phyloP scores from a whole-genome alignment of 768 basidiomycete species.

The Lentinula lateritia region DNA sequence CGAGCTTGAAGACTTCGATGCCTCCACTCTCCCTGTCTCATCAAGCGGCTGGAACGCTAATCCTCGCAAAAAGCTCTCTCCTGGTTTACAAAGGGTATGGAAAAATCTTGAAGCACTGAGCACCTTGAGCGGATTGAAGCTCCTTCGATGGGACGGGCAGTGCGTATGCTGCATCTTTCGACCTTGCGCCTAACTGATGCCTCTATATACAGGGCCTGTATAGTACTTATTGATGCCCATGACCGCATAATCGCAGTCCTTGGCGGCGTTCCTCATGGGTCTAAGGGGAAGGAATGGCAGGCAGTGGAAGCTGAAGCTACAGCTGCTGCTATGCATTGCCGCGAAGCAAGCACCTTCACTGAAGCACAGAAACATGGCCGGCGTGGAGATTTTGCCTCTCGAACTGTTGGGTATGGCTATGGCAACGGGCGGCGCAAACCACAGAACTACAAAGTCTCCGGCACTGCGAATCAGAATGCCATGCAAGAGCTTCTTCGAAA shows the following conservation, averaged over 20 bases:
- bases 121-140: too few relatives aligned
- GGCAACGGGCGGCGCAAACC: background rate
- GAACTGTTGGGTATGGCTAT: background rate
- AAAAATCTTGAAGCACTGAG: too few relatives aligned
- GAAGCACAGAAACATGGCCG: background rate
- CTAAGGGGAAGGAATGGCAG: background rate
- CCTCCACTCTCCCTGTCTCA: too few relatives aligned
- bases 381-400: background rate
- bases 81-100: too few relatives aligned
- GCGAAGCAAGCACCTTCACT: background rate
- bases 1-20: too few relatives aligned
- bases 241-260: background rate
- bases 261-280: background rate
- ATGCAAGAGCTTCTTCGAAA: background rate
- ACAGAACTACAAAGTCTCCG: background rate
- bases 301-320: background rate
- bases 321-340: background rate
- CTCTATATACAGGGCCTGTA: background rate
- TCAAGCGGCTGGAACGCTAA: too few relatives aligned
- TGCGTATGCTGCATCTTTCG: too few relatives aligned
- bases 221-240: background rate
- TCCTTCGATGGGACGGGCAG: too few relatives aligned
- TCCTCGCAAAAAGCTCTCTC: too few relatives aligned
- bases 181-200: too few relatives aligned
- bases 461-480: background rate